Conservation (phyloP, 805 yeast species). For the Ascoidea tarda region DNA sequence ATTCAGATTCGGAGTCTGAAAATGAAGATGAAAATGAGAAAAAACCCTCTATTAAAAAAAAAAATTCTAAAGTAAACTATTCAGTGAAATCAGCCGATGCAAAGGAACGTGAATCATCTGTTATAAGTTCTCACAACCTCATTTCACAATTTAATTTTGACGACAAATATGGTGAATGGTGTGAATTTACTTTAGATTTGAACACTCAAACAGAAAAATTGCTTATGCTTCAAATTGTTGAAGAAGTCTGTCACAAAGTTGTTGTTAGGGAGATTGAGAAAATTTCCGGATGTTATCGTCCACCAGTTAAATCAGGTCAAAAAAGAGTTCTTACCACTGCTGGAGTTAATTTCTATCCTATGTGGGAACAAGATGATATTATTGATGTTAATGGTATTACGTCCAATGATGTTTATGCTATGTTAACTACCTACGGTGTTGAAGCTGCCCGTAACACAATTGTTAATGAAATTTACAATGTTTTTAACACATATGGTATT, state of each 20-base stretch:
- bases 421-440: constrained; percentile 85
- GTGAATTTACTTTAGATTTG: constrained; percentile 75
- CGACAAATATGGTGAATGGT: constrained; percentile 81
- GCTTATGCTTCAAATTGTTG: constrained; percentile 94
- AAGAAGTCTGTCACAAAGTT: constrained; percentile 75
- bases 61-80: constrained; percentile 4
- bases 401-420: constrained; percentile 89
- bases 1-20: constrained; percentile 17
- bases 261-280: constrained; percentile 87
- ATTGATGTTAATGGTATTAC: constrained; percentile 79
- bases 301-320: constrained; percentile 16
- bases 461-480: constrained; percentile 90
- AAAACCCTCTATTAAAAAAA: constrained; percentile 5
- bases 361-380: constrained; percentile 97
- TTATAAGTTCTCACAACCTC: constrained; percentile 57
- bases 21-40: constrained; percentile 10
- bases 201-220: constrained; percentile 81
- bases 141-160: constrained; percentile 81
- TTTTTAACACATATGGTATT: constrained; percentile 93
- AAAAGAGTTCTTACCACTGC: constrained; percentile 77
- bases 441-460: constrained; percentile 98
- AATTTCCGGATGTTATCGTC: constrained; percentile 89
- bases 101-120: constrained; percentile 74
- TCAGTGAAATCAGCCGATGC: constrained; percentile 42
- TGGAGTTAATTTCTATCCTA: constrained; percentile 93